These are phyloP conservation scores for Suillus lakei DNA, from an alignment of 768 basidiomycete species.

Conservation along the genomic window DNA sequence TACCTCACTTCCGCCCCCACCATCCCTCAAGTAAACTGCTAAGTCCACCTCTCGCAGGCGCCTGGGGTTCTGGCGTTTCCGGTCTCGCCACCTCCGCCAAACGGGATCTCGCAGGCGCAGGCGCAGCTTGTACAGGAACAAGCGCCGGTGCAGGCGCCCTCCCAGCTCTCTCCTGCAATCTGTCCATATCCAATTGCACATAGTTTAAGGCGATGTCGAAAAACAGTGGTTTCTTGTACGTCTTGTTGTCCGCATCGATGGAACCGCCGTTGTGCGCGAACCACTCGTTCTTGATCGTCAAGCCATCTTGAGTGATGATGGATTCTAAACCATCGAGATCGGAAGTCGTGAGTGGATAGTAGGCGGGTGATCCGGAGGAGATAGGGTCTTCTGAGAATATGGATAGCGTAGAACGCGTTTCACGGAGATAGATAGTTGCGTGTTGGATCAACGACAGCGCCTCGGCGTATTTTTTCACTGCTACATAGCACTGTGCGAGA, in stretches of 20 bases:
- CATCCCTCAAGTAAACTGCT: constrained; percentile 77
- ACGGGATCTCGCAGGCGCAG: constrained; percentile 53
- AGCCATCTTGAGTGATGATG: constrained; percentile 49
- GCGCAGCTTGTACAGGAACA: constrained; percentile 26
- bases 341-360: constrained; percentile 56
- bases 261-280: constrained; percentile 77
- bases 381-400: constrained; percentile 53
- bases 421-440: constrained; percentile 74
- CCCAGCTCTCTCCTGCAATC: constrained; percentile 72
- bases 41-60: constrained; percentile 56
- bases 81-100: constrained; percentile 54
- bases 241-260: constrained; percentile 45
- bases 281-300: constrained; percentile 74
- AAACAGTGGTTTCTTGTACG: constrained; percentile 84
- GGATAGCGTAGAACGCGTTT: constrained; percentile 59
- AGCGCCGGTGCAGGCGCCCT: constrained; percentile 42
- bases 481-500: constrained; percentile 76
- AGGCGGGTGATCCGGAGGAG: constrained; percentile 44
- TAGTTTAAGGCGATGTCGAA: constrained; percentile 96
- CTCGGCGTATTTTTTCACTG: constrained; percentile 73
- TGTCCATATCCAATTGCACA: constrained; percentile 83
- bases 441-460: constrained; percentile 73
- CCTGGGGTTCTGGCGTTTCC: constrained; percentile 53
- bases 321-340: constrained; percentile 59
- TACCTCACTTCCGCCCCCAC: constrained; percentile 50